These are phyloP conservation scores for Erythrobasidium yunnanense DNA, from an alignment of 768 basidiomycete genomes.

Conservation along the genomic window DNA sequence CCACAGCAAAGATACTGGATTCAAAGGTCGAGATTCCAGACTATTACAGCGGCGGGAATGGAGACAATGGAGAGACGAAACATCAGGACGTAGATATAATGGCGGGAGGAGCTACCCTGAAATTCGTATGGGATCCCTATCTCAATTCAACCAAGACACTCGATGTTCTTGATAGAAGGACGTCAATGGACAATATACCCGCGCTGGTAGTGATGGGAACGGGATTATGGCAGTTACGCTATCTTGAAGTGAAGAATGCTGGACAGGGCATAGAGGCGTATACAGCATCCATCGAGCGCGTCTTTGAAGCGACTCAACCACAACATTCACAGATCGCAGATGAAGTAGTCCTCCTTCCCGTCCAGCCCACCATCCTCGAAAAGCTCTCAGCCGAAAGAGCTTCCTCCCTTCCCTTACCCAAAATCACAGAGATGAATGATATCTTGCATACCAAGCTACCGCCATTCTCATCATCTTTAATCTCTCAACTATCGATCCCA, in stretches of 20 bases:
- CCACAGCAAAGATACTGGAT: slow-evolving; percentile 46
- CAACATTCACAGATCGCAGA: slow-evolving; percentile 50
- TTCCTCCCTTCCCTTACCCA: slow-evolving; percentile 58
- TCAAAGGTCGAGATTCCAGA: slow-evolving; percentile 43
- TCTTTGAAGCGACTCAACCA: slow-evolving; percentile 47
- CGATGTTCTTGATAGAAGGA: slow-evolving; percentile 13
- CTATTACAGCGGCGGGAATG: not conserved
- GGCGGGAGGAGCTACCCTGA: slow-evolving; percentile 49
- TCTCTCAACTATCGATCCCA: slow-evolving; percentile 52
- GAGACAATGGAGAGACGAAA: slow-evolving; percentile 49
- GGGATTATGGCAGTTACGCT: slow-evolving; percentile 79
- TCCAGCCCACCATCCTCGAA: slow-evolving; percentile 57
- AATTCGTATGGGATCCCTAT: slow-evolving; percentile 77
- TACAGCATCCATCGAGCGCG: slow-evolving; percentile 60
- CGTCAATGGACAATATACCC: slow-evolving; percentile 41
- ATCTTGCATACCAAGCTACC: slow-evolving; percentile 59
- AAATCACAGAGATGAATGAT: slow-evolving; percentile 85
- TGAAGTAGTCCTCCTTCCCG: slow-evolving; percentile 63
- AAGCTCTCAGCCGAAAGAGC: slow-evolving; percentile 59
- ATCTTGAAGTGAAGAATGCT: slow-evolving; percentile 54
- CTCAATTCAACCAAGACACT: slow-evolving; percentile 60
- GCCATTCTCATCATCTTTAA: slow-evolving; percentile 23
- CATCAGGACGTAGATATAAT: slow-evolving; percentile 55
- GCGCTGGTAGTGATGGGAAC: slow-evolving; percentile 70
- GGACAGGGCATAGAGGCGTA: slow-evolving; percentile 61